phyloP scores from a whole-genome alignment of 306 rosid species.

The Malus orientalis region DNA sequence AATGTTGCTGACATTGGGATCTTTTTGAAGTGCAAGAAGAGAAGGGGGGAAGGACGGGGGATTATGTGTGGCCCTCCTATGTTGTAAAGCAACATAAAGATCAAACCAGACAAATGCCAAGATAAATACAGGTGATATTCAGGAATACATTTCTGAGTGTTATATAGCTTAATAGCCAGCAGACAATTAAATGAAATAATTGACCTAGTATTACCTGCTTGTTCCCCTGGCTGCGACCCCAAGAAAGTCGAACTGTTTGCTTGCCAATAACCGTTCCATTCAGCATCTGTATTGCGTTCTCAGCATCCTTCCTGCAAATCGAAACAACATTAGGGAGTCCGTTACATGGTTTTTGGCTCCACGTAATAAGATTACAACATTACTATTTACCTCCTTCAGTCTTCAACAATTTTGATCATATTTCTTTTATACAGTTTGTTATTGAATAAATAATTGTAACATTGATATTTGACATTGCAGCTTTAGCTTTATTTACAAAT shows the following conservation, averaged over 20 bases:
- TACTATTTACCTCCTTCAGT: neutral
- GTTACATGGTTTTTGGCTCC: too few species aligned
- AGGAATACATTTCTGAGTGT: neutral
- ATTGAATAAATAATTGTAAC: neutral
- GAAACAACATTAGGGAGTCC: conserved; percentile 5
- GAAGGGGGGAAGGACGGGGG: neutral
- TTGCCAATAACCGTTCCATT: conserved; percentile 87
- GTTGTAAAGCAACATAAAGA: neutral
- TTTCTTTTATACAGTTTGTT: neutral
- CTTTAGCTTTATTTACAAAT: neutral
- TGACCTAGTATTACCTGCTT: conserved; percentile 56
- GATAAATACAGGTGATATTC: neutral
- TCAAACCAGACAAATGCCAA: neutral
- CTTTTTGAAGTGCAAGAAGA: neutral
- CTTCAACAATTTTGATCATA: neutral
- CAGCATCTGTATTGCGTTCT: conserved; percentile 77
- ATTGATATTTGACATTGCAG: neutral
- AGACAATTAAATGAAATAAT: neutral
- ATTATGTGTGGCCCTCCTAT: neutral
- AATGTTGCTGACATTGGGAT: neutral
- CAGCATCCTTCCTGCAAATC: conserved; percentile 86
- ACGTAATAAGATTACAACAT: neutral
- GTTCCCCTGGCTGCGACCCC: conserved; percentile 97
- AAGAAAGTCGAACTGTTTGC: conserved; percentile 95
- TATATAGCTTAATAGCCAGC: neutral